Conservation (phyloP, 805 yeast species). For the Zygoascus tannicola region DNA sequence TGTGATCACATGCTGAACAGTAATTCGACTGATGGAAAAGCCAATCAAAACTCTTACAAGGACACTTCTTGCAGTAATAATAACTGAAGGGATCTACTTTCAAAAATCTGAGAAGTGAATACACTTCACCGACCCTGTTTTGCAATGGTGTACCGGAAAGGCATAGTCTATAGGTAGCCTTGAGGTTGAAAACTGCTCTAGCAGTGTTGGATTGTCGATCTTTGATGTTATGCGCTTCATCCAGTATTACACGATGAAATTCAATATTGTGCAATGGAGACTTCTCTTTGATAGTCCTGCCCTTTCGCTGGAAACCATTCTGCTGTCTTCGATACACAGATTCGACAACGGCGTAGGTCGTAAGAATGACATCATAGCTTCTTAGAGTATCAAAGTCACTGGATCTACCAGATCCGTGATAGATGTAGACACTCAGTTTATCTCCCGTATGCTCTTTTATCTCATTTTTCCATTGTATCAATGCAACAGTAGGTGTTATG, state of each 20-base stretch:
- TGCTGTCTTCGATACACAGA: conserved; percentile 74
- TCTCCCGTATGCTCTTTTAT: conserved; percentile 77
- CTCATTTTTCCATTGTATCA: conserved; percentile 96
- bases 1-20: conserved; percentile 82
- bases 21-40: conserved; percentile 69
- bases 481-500: conserved; percentile 96
- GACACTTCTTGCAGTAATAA: conserved; percentile 90
- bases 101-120: conserved; percentile 80
- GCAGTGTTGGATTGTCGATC: conserved; percentile 92
- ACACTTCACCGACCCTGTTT: conserved; percentile 92
- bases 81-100: conserved; percentile 77
- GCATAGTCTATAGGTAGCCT: conserved; percentile 78
- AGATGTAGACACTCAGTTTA: conserved; percentile 55
- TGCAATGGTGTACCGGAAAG: conserved; percentile 94
- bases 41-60: conserved; percentile 79
- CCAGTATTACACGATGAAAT: conserved; percentile 80
- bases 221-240: conserved; percentile 96
- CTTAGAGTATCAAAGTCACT: conserved; percentile 45
- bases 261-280: conserved; percentile 64
- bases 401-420: conserved; percentile 79
- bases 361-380: conserved; percentile 68
- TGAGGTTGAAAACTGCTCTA: conserved; percentile 71
- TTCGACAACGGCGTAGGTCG: conserved; percentile 89
- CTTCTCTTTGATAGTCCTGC: conserved; percentile 65
- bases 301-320: conserved; percentile 73